Evolutionary conservation across 2,329 filamentous ascomycete species (phyloP).

Genomic region (Penicillium sp.): DNA sequence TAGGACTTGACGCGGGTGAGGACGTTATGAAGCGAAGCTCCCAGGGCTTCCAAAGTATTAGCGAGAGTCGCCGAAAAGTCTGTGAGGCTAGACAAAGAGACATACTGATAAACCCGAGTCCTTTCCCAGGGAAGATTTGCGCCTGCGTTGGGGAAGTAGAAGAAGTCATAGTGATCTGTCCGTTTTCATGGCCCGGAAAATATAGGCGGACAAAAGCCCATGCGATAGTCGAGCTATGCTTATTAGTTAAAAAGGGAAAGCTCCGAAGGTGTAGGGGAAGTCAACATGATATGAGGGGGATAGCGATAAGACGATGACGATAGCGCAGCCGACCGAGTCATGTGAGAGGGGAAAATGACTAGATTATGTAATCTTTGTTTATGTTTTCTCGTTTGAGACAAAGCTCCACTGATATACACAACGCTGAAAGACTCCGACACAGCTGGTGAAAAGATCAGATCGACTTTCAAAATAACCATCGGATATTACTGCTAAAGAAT

Average conservation of each 20-base stretch:
- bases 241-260: background rate
- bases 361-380: slow-evolving; percentile 26
- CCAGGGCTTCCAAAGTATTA: slow-evolving; percentile 62
- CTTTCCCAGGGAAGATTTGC: slow-evolving; percentile 65
- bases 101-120: slow-evolving; percentile 60
- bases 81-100: slow-evolving; percentile 15
- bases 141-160: slow-evolving; percentile 43
- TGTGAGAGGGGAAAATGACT: slow-evolving; percentile 18
- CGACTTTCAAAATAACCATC: background rate
- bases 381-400: slow-evolving; percentile 14
- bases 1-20: slow-evolving; percentile 85
- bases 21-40: slow-evolving; percentile 86
- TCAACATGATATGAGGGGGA: background rate
- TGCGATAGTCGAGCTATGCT: background rate
- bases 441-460: background rate
- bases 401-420: slow-evolving; percentile 8
- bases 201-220: background rate
- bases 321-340: slow-evolving; percentile 14
- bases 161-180: slow-evolving; percentile 33
- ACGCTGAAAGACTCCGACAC: background rate
- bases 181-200: slow-evolving; percentile 7
- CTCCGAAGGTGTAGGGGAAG: background rate
- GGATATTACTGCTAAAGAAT: background rate
- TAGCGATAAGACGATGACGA: slow-evolving; percentile 9
- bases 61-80: slow-evolving; percentile 9